Evolutionary conservation across 345 rosid species (phyloP).

Genomic region (Physaria fendleri): DNA sequence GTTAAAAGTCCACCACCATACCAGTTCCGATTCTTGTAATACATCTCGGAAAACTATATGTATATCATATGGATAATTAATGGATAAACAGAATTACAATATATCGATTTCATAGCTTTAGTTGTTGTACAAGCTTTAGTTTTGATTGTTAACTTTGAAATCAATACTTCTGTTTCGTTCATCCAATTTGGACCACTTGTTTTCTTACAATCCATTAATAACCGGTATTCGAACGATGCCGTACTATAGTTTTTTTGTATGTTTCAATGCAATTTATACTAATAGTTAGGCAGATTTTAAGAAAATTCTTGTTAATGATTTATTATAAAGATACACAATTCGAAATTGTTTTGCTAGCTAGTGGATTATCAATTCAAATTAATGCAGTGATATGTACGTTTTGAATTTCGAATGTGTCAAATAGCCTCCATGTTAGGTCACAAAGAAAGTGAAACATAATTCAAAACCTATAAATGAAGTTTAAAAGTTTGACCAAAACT

Average conservation of each 20-base stretch:
- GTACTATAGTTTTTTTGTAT: neutral
- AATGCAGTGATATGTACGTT: neutral
- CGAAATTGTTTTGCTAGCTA: neutral
- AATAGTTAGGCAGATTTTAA: neutral
- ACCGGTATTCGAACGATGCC: neutral
- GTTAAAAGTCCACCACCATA: neutral
- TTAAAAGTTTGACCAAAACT: neutral
- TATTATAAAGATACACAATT: neutral
- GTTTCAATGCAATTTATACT: neutral
- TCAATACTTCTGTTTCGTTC: too few relatives aligned
- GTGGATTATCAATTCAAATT: constrained; percentile 1
- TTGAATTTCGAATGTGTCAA: neutral
- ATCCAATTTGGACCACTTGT: neutral
- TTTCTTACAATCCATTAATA: neutral
- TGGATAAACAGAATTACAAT: neutral
- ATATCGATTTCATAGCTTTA: neutral
- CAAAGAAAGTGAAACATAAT: neutral
- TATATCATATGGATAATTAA: neutral
- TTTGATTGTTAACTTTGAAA: too few relatives aligned
- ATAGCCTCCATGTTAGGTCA: neutral
- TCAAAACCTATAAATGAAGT: neutral
- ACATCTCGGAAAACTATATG: neutral
- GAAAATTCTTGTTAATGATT: neutral
- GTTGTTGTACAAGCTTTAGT: too few relatives aligned
- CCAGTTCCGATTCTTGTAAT: neutral